These are phyloP conservation scores for Climacium dendroides DNA, from an alignment of 225 moss, liverwort and hornwort genomes.

Conservation along the genomic window DNA sequence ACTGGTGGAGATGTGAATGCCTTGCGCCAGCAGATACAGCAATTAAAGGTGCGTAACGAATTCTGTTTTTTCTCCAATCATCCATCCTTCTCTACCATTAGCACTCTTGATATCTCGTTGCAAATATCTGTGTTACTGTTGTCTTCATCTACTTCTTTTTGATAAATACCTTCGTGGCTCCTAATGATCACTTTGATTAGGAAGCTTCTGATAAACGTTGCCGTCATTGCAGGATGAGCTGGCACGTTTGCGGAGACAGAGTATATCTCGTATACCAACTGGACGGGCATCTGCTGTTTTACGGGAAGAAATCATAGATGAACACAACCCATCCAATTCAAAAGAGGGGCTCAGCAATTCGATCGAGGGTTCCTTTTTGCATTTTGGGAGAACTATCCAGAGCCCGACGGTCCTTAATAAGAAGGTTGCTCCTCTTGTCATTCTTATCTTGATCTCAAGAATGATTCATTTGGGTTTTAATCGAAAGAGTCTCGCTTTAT, in stretches of 20 bases:
- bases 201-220: neutral
- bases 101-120: neutral
- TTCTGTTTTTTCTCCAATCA: neutral
- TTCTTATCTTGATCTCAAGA: neutral
- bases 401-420: conserved; percentile 32
- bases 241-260: conserved; percentile 74
- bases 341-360: neutral
- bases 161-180: neutral
- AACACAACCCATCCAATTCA: conserved; percentile 5
- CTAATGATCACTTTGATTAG: neutral
- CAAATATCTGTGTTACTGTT: neutral
- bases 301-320: conserved; percentile 10
- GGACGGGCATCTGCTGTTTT: conserved; percentile 15
- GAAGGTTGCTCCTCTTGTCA: conserved; percentile 9
- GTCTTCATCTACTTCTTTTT: neutral
- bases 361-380: conserved; percentile 23
- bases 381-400: conserved; percentile 25
- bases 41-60: conserved; percentile 43
- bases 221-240: conserved; percentile 46
- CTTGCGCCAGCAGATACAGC: conserved; percentile 73
- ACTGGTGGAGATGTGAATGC: conserved; percentile 65
- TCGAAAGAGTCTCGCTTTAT: neutral
- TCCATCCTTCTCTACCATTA: neutral
- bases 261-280: conserved; percentile 56
- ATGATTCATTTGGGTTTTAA: neutral